Conservation (phyloP, 306 rosid genomes). For the Vachellia collinsii region DNA sequence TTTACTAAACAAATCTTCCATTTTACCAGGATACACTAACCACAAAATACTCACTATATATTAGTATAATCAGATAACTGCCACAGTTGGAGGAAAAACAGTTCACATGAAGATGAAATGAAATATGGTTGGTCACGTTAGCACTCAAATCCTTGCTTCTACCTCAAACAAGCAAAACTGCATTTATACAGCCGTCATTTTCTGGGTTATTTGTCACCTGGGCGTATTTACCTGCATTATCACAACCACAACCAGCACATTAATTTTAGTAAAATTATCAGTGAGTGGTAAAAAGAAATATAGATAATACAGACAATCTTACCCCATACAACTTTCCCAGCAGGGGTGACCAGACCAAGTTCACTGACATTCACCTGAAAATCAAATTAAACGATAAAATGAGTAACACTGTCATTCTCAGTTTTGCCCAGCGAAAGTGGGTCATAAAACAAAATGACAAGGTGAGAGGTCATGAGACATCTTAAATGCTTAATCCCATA, state of each 20-base stretch:
- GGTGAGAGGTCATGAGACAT: not conserved
- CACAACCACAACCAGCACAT: conserved; percentile 20
- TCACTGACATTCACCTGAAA: conserved; percentile 92
- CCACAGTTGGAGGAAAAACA: not conserved
- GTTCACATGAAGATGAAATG: not conserved
- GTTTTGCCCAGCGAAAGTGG: not conserved
- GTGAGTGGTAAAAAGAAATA: not conserved
- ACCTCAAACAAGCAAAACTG: conserved; percentile 77
- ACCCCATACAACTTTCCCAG: conserved; percentile 99
- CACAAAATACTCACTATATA: not conserved
- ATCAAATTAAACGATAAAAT: conserved; percentile 24
- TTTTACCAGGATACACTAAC: not conserved
- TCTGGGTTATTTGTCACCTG: conserved; percentile 95
- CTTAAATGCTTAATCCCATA: not conserved
- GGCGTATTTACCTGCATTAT: conserved; percentile 81
- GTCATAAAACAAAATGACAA: not conserved
- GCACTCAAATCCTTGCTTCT: not conserved
- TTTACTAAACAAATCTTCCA: not conserved
- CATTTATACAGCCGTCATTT: conserved; percentile 93
- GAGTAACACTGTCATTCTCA: not conserved
- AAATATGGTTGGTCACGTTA: not conserved
- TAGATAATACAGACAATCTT: conserved; percentile 34
- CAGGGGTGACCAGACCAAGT: conserved; percentile 93
- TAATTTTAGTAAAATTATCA: conserved; percentile 13
- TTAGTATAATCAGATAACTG: conserved; percentile 5